phyloP scores from a whole-genome alignment of 768 basidiomycete species.

The Collybia sordida region DNA sequence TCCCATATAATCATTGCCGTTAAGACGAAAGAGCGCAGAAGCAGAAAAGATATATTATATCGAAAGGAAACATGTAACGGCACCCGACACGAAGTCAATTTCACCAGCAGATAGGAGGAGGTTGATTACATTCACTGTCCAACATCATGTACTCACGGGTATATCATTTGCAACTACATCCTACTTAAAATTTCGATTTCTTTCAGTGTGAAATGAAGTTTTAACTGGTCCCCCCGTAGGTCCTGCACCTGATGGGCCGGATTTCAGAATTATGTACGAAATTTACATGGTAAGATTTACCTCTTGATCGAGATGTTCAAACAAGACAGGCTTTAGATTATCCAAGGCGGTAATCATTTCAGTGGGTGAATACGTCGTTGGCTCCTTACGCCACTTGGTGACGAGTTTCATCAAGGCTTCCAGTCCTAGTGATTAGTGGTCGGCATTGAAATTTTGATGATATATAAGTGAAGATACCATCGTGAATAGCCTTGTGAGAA shows the following conservation, averaged over 20 bases:
- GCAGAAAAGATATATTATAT: too few species aligned
- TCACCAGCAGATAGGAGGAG: too few species aligned
- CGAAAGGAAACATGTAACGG: too few species aligned
- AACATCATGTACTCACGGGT: too few species aligned
- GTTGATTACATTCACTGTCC: too few species aligned
- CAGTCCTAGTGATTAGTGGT: constrained; percentile 32
- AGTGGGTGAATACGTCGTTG: constrained; percentile 45
- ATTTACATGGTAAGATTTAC: constrained; percentile 21
- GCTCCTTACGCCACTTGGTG: constrained; percentile 40
- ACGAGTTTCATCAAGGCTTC: constrained; percentile 40
- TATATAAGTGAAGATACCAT: constrained; percentile 27
- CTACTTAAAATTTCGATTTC: too few species aligned
- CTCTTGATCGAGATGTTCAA: constrained; percentile 55
- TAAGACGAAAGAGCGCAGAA: too few species aligned
- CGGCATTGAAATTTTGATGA: neutral
- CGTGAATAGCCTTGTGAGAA: constrained; percentile 52
- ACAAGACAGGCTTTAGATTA: constrained; percentile 46
- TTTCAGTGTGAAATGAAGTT: too few species aligned
- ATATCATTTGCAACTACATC: too few species aligned
- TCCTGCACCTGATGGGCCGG: constrained; percentile 37
- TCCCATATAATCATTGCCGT: too few species aligned
- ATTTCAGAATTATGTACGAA: neutral
- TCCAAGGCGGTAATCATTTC: constrained; percentile 55
- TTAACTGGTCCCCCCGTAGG: constrained; percentile 25
- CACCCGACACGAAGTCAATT: too few species aligned